A percentile compares a stretch with the other conserved stretches of the same genome.
Conservation (phyloP, 129 eudicot genomes). For the Pittosporum tobira region DNA sequence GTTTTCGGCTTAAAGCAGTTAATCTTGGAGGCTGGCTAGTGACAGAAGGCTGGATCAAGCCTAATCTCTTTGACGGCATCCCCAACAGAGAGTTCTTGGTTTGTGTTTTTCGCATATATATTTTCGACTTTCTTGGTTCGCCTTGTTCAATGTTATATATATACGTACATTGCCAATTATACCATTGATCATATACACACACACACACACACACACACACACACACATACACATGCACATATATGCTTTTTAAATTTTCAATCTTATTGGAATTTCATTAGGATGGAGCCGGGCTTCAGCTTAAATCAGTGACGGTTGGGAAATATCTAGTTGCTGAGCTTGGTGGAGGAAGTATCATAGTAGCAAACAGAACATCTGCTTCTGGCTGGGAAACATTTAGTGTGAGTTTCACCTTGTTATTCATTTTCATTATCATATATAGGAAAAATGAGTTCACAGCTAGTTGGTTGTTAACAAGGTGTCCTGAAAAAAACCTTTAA, state of each 20-base stretch:
- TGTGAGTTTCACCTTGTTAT: constrained; percentile 20
- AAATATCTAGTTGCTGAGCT: constrained; percentile 50
- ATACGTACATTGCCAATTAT: too few relatives aligned
- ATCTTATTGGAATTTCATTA: constrained; percentile 3
- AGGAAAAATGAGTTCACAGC: too few relatives aligned
- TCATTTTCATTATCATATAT: background rate
- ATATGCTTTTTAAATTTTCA: background rate
- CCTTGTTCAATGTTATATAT: too few relatives aligned
- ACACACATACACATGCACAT: too few relatives aligned
- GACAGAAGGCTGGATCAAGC: constrained; percentile 80
- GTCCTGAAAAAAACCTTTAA: too few relatives aligned
- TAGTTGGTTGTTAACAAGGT: too few relatives aligned
- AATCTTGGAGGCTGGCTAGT: constrained; percentile 89
- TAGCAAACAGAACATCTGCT: constrained; percentile 51
- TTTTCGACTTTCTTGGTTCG: too few relatives aligned
- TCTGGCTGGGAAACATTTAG: constrained; percentile 76
- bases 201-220: too few relatives aligned
- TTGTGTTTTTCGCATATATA: too few relatives aligned
- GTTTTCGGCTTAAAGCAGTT: constrained; percentile 41
- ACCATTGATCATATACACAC: too few relatives aligned
- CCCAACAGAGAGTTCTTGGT: constrained; percentile 75
- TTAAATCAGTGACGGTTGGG: constrained; percentile 38
- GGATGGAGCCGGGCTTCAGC: constrained; percentile 65
- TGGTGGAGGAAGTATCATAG: constrained; percentile 63
- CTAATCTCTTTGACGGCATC: constrained; percentile 67